Base-by-base conservation (phyloP, 2,329 filamentous ascomycete genomes). In the Ophiocordyceps camponoti-leonardi region DNA sequence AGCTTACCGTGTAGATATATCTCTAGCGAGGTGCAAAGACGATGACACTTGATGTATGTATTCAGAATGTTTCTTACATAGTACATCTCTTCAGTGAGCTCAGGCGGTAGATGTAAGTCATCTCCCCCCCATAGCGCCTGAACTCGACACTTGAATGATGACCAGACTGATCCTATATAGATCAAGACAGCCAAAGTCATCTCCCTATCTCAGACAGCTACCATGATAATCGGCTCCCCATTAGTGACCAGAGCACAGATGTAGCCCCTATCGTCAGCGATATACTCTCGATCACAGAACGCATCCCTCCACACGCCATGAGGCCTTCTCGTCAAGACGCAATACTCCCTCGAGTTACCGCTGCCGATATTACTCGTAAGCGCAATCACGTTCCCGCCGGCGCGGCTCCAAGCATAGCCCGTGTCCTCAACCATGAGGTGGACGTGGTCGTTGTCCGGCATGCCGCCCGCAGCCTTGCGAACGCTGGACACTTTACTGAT, bases 361-460 rank as follows among this genome's bases (percentile, higher is more conserved):
- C 55, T 52, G 3, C 68, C 67, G 16, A 60, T 55, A 46, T 70
- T 71, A 41, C 61, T 66, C 2, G 67, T 71, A 35, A 70, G 54
- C 7, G 66, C 67, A 42, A 71, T 56, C 16, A 71, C 57, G 41
- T 64, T 60, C 8, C 67, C 67, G 13, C 57, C 58, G 1, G 59
- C 65, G 16, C 67, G 63, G 47, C 63, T 64, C 59, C 65, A 71
- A 3, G 66, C 67, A 49, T 71, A 71, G 0, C 61, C 67, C 13
- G 58, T 64, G 41, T 55, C 50, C 8, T 60, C 57, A 0, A 65
- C 61, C 48, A 68, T 66, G 2, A 71, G 49, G 47, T 69, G 65
- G 6, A 52, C 54, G 42, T 70, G 67, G 50, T 70, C 68, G 45
- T 71, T 59, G 14, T 49, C 60, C 2, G 57, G 58, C 16, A 71